phyloP scores from a whole-genome alignment of 306 rosid genomes.

The Rubus parviflorus region DNA sequence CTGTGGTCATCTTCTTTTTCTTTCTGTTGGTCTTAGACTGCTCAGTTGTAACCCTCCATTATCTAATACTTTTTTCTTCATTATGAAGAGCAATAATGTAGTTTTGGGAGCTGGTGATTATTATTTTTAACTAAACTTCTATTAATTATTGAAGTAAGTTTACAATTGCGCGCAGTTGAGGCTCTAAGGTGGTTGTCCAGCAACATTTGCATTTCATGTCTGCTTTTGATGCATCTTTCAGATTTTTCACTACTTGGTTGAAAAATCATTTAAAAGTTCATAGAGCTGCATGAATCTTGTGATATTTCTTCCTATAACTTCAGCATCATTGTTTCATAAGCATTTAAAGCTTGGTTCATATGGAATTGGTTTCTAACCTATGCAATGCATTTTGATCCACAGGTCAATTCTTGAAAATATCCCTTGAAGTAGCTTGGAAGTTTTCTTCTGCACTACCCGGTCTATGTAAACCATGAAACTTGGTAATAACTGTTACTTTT shows the following conservation, averaged over 20 bases:
- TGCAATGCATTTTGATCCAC: slow-evolving; percentile 32
- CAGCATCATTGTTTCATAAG: slow-evolving; percentile 9
- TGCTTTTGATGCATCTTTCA: slow-evolving; percentile 1
- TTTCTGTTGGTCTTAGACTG: slow-evolving; percentile 13
- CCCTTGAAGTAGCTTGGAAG: slow-evolving; percentile 21
- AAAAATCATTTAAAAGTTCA: background rate
- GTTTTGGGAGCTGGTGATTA: slow-evolving; percentile 8
- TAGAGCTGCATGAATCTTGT: background rate
- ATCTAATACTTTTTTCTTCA: slow-evolving; percentile 6
- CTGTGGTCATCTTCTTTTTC: background rate
- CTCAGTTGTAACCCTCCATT: slow-evolving; percentile 25
- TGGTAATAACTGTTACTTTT: slow-evolving; percentile 43
- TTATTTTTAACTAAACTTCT: background rate
- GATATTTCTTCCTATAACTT: slow-evolving; percentile 12
- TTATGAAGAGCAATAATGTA: background rate
- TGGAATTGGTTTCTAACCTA: slow-evolving; percentile 11
- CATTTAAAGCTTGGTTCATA: background rate
- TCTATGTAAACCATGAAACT: slow-evolving; percentile 65
- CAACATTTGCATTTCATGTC: background rate
- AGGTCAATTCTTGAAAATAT: slow-evolving; percentile 31
- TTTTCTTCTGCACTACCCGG: slow-evolving; percentile 21
- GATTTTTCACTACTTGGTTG: background rate
- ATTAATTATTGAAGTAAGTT: background rate
- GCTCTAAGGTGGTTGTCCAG: slow-evolving; percentile 1
- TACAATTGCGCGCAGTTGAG: background rate